phyloP scores from a whole-genome alignment of 2,329 filamentous ascomycete species.

The Akanthomyces dipterigenus region DNA sequence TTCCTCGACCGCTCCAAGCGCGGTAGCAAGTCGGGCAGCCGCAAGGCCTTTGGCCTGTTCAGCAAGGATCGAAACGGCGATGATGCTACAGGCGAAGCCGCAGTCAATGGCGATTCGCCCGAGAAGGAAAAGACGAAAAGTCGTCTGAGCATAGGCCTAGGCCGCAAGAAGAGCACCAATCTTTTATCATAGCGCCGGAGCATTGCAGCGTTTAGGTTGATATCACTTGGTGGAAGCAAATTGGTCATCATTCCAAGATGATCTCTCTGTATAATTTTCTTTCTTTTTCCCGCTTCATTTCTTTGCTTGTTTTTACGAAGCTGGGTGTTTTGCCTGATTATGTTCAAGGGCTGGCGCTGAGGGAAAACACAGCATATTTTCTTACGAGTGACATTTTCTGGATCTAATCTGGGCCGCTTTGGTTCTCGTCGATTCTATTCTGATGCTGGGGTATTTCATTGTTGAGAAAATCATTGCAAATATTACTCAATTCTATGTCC shows the following conservation, averaged over 20 bases:
- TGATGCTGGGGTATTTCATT: neutral
- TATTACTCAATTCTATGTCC: neutral
- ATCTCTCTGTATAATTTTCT: neutral
- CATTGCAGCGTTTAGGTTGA: neutral
- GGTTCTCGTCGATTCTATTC: neutral
- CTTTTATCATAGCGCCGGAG: conserved; percentile 23
- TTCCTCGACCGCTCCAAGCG: conserved; percentile 62
- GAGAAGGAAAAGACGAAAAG: conserved; percentile 52
- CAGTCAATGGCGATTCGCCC: conserved; percentile 20
- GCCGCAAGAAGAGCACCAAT: conserved; percentile 63
- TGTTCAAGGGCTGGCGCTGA: neutral
- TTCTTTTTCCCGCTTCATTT: conserved; percentile 5
- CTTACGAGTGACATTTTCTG: neutral
- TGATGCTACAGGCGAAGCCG: conserved; percentile 13
- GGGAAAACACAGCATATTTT: neutral
- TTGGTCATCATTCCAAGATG: neutral
- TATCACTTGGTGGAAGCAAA: neutral
- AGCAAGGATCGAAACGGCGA: conserved; percentile 40
- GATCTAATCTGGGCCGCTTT: neutral
- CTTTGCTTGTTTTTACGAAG: neutral
- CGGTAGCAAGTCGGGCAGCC: conserved; percentile 71
- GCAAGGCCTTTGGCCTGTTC: conserved; percentile 65
- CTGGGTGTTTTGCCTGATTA: neutral
- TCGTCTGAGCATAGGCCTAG: conserved; percentile 59
- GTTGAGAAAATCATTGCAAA: neutral